These are phyloP conservation scores for Neopestalotiopsis sp. DNA, from an alignment of 2,329 filamentous ascomycete species.

Conservation along the genomic window DNA sequence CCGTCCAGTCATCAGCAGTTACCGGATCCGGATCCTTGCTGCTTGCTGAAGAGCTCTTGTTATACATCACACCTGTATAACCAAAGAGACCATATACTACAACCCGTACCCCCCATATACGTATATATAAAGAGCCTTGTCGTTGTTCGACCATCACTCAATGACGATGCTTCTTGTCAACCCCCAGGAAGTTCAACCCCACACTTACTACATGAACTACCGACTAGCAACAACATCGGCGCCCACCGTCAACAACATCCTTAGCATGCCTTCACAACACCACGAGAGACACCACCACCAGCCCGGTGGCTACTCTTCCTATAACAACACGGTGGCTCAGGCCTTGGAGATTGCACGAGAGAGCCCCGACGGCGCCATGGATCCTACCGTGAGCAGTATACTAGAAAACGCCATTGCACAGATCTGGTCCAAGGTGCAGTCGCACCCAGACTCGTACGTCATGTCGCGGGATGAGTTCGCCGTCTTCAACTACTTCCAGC, in stretches of 20 bases:
- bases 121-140: constrained; percentile 7
- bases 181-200: constrained; percentile 20
- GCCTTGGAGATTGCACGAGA: constrained; percentile 80
- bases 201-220: constrained; percentile 21
- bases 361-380: constrained; percentile 67
- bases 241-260: constrained; percentile 21
- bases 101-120: background rate
- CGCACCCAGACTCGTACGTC: constrained; percentile 71
- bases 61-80: background rate
- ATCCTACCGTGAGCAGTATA: constrained; percentile 65
- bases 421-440: constrained; percentile 72
- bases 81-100: background rate
- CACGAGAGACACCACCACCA: constrained; percentile 20
- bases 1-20: background rate
- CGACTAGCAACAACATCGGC: constrained; percentile 18
- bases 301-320: constrained; percentile 20
- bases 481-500: constrained; percentile 84
- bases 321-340: constrained; percentile 58
- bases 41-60: background rate
- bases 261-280: constrained; percentile 23
- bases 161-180: constrained; percentile 26
- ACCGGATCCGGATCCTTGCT: constrained; percentile 3
- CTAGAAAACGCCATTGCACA: constrained; percentile 68
- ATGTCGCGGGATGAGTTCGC: constrained; percentile 80
- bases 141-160: constrained; percentile 4